These are phyloP conservation scores for Hymenoscyphus repandus DNA, from an alignment of 2,329 filamentous ascomycete genomes.

Conservation along the genomic window DNA sequence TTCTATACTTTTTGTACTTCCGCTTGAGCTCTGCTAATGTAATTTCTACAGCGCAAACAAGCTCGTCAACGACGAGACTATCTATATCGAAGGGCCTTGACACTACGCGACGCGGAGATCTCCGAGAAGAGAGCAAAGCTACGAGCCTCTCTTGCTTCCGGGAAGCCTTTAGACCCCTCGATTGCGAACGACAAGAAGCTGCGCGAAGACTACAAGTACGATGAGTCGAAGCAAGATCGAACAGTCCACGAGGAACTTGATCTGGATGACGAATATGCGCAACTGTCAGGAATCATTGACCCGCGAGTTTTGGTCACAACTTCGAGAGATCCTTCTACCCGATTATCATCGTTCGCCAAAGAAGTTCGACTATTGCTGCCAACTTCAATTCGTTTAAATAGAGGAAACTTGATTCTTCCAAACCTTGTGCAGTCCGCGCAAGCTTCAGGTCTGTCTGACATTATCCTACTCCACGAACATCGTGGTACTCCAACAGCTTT, in stretches of 20 bases:
- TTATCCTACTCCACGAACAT: conserved; percentile 87
- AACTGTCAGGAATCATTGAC: conserved; percentile 86
- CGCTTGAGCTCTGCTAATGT: conserved; percentile 11
- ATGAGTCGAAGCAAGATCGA: conserved; percentile 71
- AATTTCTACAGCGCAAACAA: conserved; percentile 54
- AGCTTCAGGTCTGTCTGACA: conserved; percentile 73
- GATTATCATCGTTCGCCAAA: conserved; percentile 86
- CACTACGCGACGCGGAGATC: conserved; percentile 86
- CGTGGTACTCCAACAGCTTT: conserved; percentile 87
- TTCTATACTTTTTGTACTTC: neutral
- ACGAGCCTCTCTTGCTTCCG: conserved; percentile 79
- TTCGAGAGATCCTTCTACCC: conserved; percentile 77
- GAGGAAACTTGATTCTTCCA: conserved; percentile 82
- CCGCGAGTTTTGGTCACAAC: conserved; percentile 88
- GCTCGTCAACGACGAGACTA: conserved; percentile 79
- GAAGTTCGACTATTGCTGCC: conserved; percentile 81
- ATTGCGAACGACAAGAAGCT: conserved; percentile 84
- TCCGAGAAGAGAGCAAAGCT: conserved; percentile 86
- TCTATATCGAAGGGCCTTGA: conserved; percentile 82
- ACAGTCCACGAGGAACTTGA: conserved; percentile 64
- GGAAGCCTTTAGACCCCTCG: conserved; percentile 74
- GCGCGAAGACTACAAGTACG: conserved; percentile 86
- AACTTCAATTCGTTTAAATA: conserved; percentile 81
- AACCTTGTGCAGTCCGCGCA: conserved; percentile 81
- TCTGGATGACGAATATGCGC: conserved; percentile 83